Evolutionary conservation across 2,329 filamentous ascomycete species (phyloP), one percentile per base, ranked within the genome.

Genomic region (Pseudogymnoascus sp.): DNA sequence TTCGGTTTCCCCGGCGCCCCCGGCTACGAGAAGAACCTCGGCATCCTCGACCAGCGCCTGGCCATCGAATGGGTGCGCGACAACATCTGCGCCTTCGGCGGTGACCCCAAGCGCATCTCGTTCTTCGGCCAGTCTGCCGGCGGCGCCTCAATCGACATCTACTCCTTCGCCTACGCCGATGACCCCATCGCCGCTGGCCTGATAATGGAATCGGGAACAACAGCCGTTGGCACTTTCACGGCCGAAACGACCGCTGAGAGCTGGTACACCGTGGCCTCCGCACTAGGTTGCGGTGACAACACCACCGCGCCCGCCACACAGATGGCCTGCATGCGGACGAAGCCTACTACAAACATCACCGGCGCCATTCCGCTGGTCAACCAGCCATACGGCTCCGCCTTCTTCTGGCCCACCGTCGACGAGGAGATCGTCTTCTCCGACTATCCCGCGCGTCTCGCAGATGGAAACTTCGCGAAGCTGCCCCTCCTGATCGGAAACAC

Each of bases 31-130:
- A n/a, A 62, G 6, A 71, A 71, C 21, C 66, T 66, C 3, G 87
- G 87, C 1, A 73, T 88, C 59, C 77, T 80, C 65, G 86, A 89
- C 69, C 85, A 88, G 73, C 78, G 82, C 65, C 70, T 80, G 19
- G 78, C 82, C 13, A 75, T 88, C 23, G 74, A 78, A 65, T 88
- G 85, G 85, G 79, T 87, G 36, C 76, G 78, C 64, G 74, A 78
- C 23, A 87, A 86, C 70, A 82, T 85, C 61, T 79, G 73, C 4
- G 74, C 73, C 4, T 85, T 88, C 71, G 85, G 85, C 0, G 86
- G 85, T 0, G 80, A 87, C 67, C 76, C 75, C 1, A 64, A 73
- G 3, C 65, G 65, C 28, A 72, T 73, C 61, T 71, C 70, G 2
- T 64, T 73, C 17, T 72, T 72, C 61, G 70, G 72, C 8, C 68